Percentiles rank a stretch among this genome's conserved stretches.
phyloP scores from a whole-genome alignment of 495 filamentous ascomycete genomes.

The Entonaema liquescens region DNA sequence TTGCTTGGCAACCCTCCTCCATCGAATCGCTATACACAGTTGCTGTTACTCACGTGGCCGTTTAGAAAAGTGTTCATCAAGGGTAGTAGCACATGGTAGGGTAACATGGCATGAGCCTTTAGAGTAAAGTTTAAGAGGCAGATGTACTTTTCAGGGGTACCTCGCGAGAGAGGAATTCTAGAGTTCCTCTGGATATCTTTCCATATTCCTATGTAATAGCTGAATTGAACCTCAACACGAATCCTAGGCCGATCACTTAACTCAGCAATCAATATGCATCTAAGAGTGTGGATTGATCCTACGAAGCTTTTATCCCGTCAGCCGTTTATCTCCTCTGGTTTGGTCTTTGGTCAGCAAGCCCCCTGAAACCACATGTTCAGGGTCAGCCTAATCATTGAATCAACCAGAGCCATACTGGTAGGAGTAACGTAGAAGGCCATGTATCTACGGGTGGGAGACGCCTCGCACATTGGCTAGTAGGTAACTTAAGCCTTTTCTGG shows the following conservation, averaged over 20 bases:
- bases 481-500: constrained; percentile 20
- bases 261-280: constrained; percentile 19
- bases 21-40: not conserved
- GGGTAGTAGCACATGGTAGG: constrained; percentile 8
- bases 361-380: constrained; percentile 34
- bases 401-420: constrained; percentile 14
- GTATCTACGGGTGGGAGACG: constrained; percentile 11
- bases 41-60: constrained; percentile 18
- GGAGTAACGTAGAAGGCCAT: constrained; percentile 28
- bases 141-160: constrained; percentile 17
- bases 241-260: constrained; percentile 28
- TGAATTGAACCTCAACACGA: constrained; percentile 10
- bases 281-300: constrained; percentile 30
- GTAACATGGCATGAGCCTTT: constrained; percentile 18
- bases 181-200: no score
- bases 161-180: no score
- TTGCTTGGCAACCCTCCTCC: constrained; percentile 9
- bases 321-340: constrained; percentile 11
- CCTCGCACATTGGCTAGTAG: constrained; percentile 22
- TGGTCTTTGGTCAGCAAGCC: constrained; percentile 33
- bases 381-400: constrained; percentile 13
- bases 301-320: constrained; percentile 31
- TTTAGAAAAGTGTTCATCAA: not conserved
- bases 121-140: not conserved
- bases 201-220: not conserved